Base-by-base conservation (phyloP, 1,139 yeast species). In the Geotrichum siamense region DNA sequence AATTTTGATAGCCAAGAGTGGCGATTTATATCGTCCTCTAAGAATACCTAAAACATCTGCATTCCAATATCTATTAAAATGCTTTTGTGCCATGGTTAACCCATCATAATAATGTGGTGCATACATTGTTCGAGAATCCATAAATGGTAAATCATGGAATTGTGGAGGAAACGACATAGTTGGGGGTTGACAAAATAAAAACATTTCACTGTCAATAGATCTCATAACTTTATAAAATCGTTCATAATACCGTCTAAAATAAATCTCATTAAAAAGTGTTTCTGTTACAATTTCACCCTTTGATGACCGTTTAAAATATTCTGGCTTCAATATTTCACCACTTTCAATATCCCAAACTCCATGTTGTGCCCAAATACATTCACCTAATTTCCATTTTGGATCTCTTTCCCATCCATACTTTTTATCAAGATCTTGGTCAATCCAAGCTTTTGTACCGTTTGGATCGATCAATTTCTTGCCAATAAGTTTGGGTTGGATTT, bases 31-130 rank as follows among this genome's bases (percentile, higher is more conserved):
- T 33, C 74, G 67, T 0, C 82, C 84, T 45, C 95, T 70, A 72
- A 86, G 74, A 25, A 84, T 76, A 0, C 94, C 95, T 37, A 83
- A 65, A 0, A 94, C 83, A 57, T 86, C 93, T 5, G 84, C 93
- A 58, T 85, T 86, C 64, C 79, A 82, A 32, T 45, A 45, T 12
- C 53, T 48, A 39, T 55, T 59, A 91, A 91, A 82, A 10, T 80
- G 74, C 60, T 85, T 85, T 60, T 82, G 82, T 89, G 86, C 81
- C 34, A 86, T 63, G 0, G 95, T 81, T 75, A 85, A 74, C 0
- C 96, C 96, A 59, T 86, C 96, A 56, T 86, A 86, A 57, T 81
- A 86, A 64, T 86, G 96, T 1, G 93, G 87, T 21, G 93, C 78
- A 52, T 79, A 79, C 0, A 82, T 74, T 0, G 87, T 81, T 48